Base-by-base conservation (phyloP, 2,329 filamentous ascomycete genomes). In the Venturia carpophila region DNA sequence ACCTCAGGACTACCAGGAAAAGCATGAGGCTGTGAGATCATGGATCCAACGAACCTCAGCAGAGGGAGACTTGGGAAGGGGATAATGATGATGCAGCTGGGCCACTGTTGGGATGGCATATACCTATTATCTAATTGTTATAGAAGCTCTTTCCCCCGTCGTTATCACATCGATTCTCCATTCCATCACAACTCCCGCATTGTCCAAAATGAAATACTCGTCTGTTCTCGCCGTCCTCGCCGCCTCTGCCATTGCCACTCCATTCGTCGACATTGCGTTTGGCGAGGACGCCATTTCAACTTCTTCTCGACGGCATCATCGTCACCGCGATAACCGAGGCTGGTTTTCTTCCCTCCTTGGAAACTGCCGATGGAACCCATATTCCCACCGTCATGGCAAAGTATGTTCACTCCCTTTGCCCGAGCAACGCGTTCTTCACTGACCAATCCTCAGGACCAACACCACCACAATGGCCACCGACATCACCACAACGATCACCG, bases 381-480 rank as follows among this genome's bases (percentile, higher is more conserved):
- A 49, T 1, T 21, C 17, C 41, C 21, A 9, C 7, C 42, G 24
- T 17, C 42, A 37, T 24, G 27, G 43, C 3, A 63, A 55, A 37
- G 41, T 42, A 39, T 27, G 37, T 27, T 27, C 37, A 5, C 24
- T 5, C 10, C 37, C 3, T 30, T 34, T 5, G 19, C 52, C 15
- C 19, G 19, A 3, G 2, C 17, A n/a, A 19, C 2, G 13, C 52
- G n/a, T 9, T 9, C n/a, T n/a, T n/a, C n/a, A n/a, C 19, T 58
- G 19, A 58, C 30, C 3, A 58, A 5, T 37, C 3, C 39, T 13
- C 30, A 61, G 39, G 9, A 17, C 9, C 13, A n/a, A 61, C 60
- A 61, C 60, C 60, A 34, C 9, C 39, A 61, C 58, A 30, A 63
- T 42, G 24, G 27, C 34, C 37, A 63, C 61, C 61, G 42, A n/a